Conservation (phyloP, 2,329 filamentous ascomycete genomes). For the Alternaria novae-zelandiae region DNA sequence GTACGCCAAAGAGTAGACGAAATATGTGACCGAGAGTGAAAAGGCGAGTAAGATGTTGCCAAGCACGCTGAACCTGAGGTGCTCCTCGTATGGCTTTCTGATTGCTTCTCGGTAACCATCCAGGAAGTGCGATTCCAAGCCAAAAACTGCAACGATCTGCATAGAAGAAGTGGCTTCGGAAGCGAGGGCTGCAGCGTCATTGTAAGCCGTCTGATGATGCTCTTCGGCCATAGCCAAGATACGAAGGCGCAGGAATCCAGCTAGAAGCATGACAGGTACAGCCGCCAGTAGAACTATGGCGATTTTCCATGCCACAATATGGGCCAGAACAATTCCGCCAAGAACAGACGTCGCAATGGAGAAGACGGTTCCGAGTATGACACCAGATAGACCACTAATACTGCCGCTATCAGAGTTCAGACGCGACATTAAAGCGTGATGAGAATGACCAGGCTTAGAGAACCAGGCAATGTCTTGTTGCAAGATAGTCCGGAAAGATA, state of each 20-base stretch:
- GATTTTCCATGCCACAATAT: slow-evolving; percentile 59
- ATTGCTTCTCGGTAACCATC: slow-evolving; percentile 48
- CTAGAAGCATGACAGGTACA: slow-evolving; percentile 56
- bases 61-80: slow-evolving; percentile 48
- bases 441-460: slow-evolving; percentile 50
- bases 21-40: slow-evolving; percentile 55
- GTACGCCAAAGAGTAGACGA: slow-evolving; percentile 57
- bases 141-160: slow-evolving; percentile 62
- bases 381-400: slow-evolving; percentile 56
- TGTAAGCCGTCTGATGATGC: slow-evolving; percentile 69
- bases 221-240: slow-evolving; percentile 65
- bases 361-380: slow-evolving; percentile 59
- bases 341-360: slow-evolving; percentile 56
- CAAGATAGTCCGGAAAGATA: slow-evolving; percentile 59
- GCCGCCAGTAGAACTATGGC: slow-evolving; percentile 58
- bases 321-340: slow-evolving; percentile 56
- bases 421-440: slow-evolving; percentile 54
- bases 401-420: slow-evolving; percentile 58
- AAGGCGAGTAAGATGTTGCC: slow-evolving; percentile 54
- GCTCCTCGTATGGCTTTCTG: slow-evolving; percentile 49
- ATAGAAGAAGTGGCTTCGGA: slow-evolving; percentile 71
- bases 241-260: slow-evolving; percentile 55
- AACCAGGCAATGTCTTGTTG: slow-evolving; percentile 63
- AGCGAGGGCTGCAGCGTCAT: slow-evolving; percentile 67
- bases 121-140: slow-evolving; percentile 50